Percentiles rank a stretch among this genome's conserved stretches.
Conservation (phyloP, 371 early-diverging fungal genomes). For the Catenaria anguillulae region DNA sequence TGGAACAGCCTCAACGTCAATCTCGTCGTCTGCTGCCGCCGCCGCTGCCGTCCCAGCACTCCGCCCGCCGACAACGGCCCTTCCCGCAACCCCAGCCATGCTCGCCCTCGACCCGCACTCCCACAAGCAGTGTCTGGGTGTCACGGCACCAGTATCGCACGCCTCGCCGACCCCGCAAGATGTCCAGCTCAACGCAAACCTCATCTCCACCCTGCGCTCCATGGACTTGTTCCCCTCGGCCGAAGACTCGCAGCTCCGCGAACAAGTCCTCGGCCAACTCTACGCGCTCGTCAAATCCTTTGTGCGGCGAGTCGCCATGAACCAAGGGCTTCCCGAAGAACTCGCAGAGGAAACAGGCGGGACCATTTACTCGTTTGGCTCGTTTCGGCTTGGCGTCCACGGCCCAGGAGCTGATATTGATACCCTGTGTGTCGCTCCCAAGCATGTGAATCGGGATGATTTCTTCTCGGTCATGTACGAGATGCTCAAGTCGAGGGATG, state of each 20-base stretch:
- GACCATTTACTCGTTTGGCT: conserved; percentile 98
- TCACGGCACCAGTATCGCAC: conserved; percentile 30
- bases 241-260: conserved; percentile 20
- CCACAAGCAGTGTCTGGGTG: conserved; percentile 14
- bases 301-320: conserved; percentile 54
- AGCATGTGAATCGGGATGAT: conserved; percentile 83
- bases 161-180: conserved; percentile 33
- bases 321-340: conserved; percentile 54
- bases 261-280: conserved; percentile 72
- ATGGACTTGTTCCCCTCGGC: conserved; percentile 52
- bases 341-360: conserved; percentile 82
- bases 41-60: too few species aligned
- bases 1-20: too few species aligned
- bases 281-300: conserved; percentile 77
- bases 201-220: conserved; percentile 45
- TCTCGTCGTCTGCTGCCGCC: too few species aligned
- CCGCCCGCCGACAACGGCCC: background rate
- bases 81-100: background rate
- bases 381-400: conserved; percentile 97
- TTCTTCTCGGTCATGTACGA: conserved; percentile 89
- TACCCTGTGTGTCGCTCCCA: conserved; percentile 94
- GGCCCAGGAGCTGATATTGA: conserved; percentile 96
- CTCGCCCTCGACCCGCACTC: background rate
- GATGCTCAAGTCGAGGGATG: conserved; percentile 58
- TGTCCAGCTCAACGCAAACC: conserved; percentile 35